Conservation (phyloP, 768 basidiomycete genomes). For the Pulveroboletus sp. region DNA sequence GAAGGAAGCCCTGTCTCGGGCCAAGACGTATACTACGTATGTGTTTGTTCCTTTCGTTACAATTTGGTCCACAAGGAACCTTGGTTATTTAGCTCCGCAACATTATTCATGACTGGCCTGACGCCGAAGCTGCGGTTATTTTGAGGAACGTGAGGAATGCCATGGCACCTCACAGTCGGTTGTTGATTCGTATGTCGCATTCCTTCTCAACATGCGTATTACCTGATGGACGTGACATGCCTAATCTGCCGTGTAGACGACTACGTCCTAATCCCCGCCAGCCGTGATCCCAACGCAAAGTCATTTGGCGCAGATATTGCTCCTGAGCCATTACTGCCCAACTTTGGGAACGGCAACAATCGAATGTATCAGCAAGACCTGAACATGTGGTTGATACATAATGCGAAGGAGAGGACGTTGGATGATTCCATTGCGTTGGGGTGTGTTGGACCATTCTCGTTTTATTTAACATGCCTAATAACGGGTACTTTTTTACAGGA, state of each 20-base stretch:
- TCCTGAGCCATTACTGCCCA: constrained; percentile 46
- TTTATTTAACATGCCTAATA: neutral
- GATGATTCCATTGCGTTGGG: constrained; percentile 39
- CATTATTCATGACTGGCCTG: constrained; percentile 37
- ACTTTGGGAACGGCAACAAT: constrained; percentile 43
- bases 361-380: constrained; percentile 44
- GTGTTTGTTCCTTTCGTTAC: neutral
- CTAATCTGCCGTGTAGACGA: constrained; percentile 13
- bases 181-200: constrained; percentile 33
- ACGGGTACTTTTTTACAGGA: constrained; percentile 4
- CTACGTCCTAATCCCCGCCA: constrained; percentile 15
- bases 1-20: constrained; percentile 13
- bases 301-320: constrained; percentile 27
- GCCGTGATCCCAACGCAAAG: constrained; percentile 2
- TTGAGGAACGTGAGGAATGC: constrained; percentile 28
- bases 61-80: too few species aligned
- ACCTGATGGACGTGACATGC: too few species aligned
- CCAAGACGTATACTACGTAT: constrained; percentile 26
- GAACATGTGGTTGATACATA: constrained; percentile 42
- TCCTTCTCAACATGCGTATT: neutral
- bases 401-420: constrained; percentile 43
- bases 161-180: constrained; percentile 28
- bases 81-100: constrained; percentile 19
- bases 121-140: constrained; percentile 30
- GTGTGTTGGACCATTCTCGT: constrained; percentile 2